Evolutionary conservation across 163 green algal genomes (phyloP), one percentile per base, ranked within the genome.

Genomic region (Chlorella variabilis): DNA sequence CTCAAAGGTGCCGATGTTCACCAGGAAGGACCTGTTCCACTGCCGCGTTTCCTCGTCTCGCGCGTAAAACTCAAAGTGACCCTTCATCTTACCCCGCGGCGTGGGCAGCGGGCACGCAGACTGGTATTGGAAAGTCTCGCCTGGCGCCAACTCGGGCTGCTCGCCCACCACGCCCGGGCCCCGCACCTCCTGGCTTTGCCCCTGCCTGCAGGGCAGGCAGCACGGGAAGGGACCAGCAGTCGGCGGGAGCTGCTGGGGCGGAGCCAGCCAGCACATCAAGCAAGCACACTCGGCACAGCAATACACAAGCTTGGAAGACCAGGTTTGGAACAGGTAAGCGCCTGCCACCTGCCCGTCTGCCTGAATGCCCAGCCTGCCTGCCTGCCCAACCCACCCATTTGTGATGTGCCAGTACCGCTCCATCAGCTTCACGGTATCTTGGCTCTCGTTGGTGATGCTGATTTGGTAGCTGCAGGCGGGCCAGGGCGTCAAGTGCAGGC

Each of bases 341-440:
- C n/a, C n/a, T n/a, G n/a, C n/a, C n/a, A n/a, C n/a, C n/a, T n/a
- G n/a, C n/a, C n/a, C n/a, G n/a, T n/a, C n/a, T n/a, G n/a, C n/a
- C n/a, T n/a, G n/a, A n/a, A n/a, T n/a, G n/a, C n/a, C n/a, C n/a
- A n/a, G n/a, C n/a, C n/a, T n/a, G n/a, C n/a, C n/a, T n/a, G n/a
- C n/a, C n/a, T n/a, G n/a, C n/a, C n/a, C n/a, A n/a, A n/a, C n/a
- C n/a, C n/a, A n/a, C n/a, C n/a, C 58, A 45, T 86, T 62, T 7
- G 21, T 58, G 38, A 86, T 86, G 13, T 54, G 5, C 81, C 81
- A 86, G 6, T 18, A 38, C 71, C 73, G 36, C 73, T 70, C 51
- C 58, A 86, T 65, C n/a, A 86, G 45, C 62, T 83, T 86, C 42
- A 86, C 66, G 3, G 74, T 86, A n/a, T 65, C 42, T 25, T 66